Base-by-base conservation (phyloP, 129 eudicot genomes). In the sunflower (Helianthus annuus) region DNA sequence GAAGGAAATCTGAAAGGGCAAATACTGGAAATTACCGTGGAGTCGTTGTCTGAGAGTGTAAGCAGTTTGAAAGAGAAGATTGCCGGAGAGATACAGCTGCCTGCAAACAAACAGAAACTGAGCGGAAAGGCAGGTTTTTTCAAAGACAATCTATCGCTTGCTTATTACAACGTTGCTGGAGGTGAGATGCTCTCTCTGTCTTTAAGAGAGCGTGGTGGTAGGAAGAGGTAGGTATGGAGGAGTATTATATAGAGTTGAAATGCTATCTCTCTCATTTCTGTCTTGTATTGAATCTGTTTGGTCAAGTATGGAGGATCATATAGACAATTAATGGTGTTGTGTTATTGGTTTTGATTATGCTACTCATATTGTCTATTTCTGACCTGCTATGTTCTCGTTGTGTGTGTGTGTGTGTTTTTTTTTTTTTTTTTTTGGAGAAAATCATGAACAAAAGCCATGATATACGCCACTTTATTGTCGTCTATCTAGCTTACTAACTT, bases 1-100 rank as follows among this genome's bases (percentile, higher is more conserved):
- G 97, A 92, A 77, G 96, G 96, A 73, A 92, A 86, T 39, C 88
- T 92, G 34, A 92, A 86, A 84, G 96, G 97, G 49, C 96, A 92
- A 71, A 58, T 86, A 15, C 77, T 91, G 86, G 91, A 83, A 72
- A 90, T 90, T 22, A 64, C 75, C 2, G 82, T 90, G 61, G 86
- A 80, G 60, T 90, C 97, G 11, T 73, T 85, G 38, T 78, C 85
- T 1, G 95, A 90, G 80, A 85, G 83, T 10, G 85, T 90, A 56
- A 80, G 86, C 53, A 89, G 90, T 69, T 80, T 89, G 88, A 89
- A 89, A 73, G 93, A 90, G 80, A 90, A 90, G 73, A 87, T 90
- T 45, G 88, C 97, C 2, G 94, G 91, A 61, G 97, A 90, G 81
- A 79, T 87, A 10, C 97, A 90, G 82, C 78, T 90, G 75, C 89